Evolutionary conservation across 1,284 basidiomycete genomes (phyloP).

Genomic region (Malassezia restricta): DNA sequence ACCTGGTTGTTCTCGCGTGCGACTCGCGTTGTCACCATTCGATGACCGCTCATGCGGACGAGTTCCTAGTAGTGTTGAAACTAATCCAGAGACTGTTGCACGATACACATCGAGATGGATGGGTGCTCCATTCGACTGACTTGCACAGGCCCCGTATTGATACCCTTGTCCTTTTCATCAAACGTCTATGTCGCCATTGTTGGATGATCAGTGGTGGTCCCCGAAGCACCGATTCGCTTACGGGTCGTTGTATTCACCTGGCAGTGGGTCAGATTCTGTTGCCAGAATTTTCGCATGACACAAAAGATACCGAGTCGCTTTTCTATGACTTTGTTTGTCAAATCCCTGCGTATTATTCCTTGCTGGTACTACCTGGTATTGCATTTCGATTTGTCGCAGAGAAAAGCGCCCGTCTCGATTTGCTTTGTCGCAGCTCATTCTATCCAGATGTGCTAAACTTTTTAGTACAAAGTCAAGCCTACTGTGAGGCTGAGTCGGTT

Average conservation of each 20-base stretch:
- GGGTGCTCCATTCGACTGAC: no score
- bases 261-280: not conserved
- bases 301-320: no score
- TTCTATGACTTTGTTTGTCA: not conserved
- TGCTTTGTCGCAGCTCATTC: not conserved
- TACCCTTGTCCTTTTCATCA: not conserved
- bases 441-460: not conserved
- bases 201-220: not conserved
- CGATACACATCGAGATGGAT: no score
- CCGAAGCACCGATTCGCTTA: not conserved
- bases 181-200: not conserved
- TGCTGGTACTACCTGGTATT: not conserved
- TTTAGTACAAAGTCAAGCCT: not conserved
- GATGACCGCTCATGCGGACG: no score
- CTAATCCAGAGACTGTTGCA: no score
- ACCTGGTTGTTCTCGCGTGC: no score
- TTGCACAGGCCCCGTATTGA: not conserved
- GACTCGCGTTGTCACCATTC: no score
- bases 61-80: no score
- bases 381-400: not conserved
- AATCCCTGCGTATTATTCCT: not conserved
- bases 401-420: no score
- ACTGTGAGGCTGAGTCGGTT: not conserved
- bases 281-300: not conserved
- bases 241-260: not conserved